Evolutionary conservation across 2,329 filamentous ascomycete genomes (phyloP).

Genomic region (Colletotrichum lentis): DNA sequence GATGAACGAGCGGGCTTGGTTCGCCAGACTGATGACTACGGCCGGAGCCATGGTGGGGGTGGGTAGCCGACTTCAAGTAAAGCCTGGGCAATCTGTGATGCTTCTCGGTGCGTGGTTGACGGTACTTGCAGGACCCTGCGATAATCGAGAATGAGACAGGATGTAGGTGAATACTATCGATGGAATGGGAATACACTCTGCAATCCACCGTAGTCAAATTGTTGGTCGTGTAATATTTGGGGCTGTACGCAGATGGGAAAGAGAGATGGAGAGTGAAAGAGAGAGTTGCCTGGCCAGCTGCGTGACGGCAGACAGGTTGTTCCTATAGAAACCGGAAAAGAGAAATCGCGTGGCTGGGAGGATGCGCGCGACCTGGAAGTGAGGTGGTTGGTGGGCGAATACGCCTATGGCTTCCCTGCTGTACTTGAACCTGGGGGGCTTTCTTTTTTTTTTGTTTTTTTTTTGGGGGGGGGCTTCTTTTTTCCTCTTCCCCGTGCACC

Average conservation of each 20-base stretch:
- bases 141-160: constrained; percentile 6
- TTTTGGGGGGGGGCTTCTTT: too few species aligned
- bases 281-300: constrained; percentile 27
- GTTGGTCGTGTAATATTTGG: neutral
- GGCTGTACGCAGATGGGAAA: neutral
- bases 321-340: constrained; percentile 44
- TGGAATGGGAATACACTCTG: constrained; percentile 29
- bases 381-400: constrained; percentile 38
- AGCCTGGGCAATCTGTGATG: neutral
- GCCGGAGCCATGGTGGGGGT: constrained; percentile 53
- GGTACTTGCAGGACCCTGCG: constrained; percentile 4
- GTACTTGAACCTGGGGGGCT: neutral
- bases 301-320: constrained; percentile 34
- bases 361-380: constrained; percentile 13
- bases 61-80: constrained; percentile 14
- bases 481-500: too few species aligned
- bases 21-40: constrained; percentile 41
- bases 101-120: neutral
- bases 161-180: constrained; percentile 8
- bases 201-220: constrained; percentile 12
- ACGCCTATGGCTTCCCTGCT: constrained; percentile 10
- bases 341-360: constrained; percentile 41
- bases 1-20: constrained; percentile 41
- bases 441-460: too few species aligned
- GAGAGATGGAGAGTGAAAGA: constrained; percentile 16